Percentiles rank a stretch among this genome's conserved stretches.
These are phyloP conservation scores for Magnolia sinica DNA, from an alignment of 164 flowering plant species.

Conservation along the genomic window DNA sequence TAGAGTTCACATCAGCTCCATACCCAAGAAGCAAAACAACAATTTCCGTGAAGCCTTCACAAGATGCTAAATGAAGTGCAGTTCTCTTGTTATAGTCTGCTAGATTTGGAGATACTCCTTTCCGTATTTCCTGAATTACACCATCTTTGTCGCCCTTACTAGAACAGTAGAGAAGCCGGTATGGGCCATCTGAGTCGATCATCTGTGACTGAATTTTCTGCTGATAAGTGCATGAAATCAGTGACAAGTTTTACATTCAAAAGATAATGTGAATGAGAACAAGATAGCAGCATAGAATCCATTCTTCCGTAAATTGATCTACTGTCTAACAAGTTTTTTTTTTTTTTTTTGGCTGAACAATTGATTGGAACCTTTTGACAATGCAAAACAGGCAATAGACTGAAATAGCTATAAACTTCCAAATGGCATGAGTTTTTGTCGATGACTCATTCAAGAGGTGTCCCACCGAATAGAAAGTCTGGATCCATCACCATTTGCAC, in stretches of 20 bases:
- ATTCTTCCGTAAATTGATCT: neutral
- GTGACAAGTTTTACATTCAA: neutral
- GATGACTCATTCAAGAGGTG: no score
- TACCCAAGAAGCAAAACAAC: conserved; percentile 49
- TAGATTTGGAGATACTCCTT: conserved; percentile 49
- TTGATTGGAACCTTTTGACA: neutral
- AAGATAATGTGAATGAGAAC: neutral
- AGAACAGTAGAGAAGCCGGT: conserved; percentile 49
- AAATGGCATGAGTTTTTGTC: no score
- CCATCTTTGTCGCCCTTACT: conserved; percentile 53
- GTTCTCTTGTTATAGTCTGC: conserved; percentile 62
- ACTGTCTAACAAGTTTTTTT: neutral
- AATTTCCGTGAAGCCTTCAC: conserved; percentile 53
- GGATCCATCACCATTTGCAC: no score
- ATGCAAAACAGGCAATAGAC: neutral
- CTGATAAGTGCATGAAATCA: neutral
- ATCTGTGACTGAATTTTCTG: conserved; percentile 13
- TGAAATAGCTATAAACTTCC: no score
- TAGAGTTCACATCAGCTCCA: conserved; percentile 56
- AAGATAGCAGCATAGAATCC: neutral
- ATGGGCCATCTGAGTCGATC: conserved; percentile 40
- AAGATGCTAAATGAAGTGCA: conserved; percentile 63
- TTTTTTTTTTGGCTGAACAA: neutral
- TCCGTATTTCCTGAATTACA: conserved; percentile 46
- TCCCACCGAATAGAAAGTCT: no score